Base-by-base conservation (phyloP, 2,329 filamentous ascomycete genomes). In the Monosporascus sp. region DNA sequence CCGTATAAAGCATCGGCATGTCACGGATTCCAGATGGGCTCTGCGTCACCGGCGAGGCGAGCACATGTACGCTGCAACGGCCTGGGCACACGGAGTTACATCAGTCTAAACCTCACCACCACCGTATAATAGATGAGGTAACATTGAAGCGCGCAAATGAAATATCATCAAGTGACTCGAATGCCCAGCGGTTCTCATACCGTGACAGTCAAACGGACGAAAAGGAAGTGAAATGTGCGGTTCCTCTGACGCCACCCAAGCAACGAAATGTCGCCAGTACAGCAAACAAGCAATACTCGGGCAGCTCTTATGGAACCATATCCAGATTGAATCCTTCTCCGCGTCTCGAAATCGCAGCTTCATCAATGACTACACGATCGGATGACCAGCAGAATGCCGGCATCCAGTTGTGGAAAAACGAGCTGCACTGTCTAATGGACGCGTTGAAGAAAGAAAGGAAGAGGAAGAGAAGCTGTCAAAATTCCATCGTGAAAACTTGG, bases 361-460 rank as follows among this genome's bases (percentile, higher is more conserved):
- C 77, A 84, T 77, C 81, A 84, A 85, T 64, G 70, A 72, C 67
- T 60, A 74, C 75, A 77, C 78, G 70, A 65, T 72, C 73, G 73
- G 72, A 75, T 68, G 60, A 66, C 77, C 75, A 75, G 78, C 88
- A 91, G 83, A 89, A 92, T 80, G 87, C 75, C 78, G 76, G 72
- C 52, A 67, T 24, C 73, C 76, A 70, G 71, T 76, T 71, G 76
- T 77, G 76, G 73, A 71, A 54, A 48, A 73, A 76, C 85, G 85
- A 79, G 79, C 82, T 87, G 88, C 83, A 92, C 89, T 93, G 89
- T 93, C 89, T 92, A 76, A 78, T 81, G 85, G 86, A 80, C 81
- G 87, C 87, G 85, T 87, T 83, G 76, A 63, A 70, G 71, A 70
- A 65, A 65, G 66, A 14, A 11, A 35, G 8, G 9, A 27, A 27